phyloP scores from a whole-genome alignment of 2,329 filamentous ascomycete genomes.

The Ascosphaera apis region DNA sequence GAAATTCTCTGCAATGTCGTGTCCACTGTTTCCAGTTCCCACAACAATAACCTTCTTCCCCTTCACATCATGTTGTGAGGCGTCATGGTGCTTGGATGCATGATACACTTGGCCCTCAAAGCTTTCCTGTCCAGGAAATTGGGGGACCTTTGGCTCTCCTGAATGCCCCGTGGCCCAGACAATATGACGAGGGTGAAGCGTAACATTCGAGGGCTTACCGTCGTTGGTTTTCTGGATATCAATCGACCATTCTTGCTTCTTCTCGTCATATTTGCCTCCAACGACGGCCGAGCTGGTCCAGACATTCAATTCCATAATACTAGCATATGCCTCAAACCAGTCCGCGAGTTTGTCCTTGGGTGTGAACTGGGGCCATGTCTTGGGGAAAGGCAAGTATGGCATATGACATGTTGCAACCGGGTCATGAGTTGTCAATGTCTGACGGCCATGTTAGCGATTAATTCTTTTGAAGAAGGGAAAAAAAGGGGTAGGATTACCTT shows the following conservation, averaged over 20 bases:
- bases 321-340: constrained; percentile 27
- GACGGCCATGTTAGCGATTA: not conserved
- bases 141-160: constrained; percentile 19
- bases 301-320: constrained; percentile 27
- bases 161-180: constrained; percentile 26
- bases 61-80: constrained; percentile 12
- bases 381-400: constrained; percentile 18
- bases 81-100: constrained; percentile 20
- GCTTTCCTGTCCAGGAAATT: constrained; percentile 16
- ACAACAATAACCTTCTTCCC: constrained; percentile 26
- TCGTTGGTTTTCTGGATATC: constrained; percentile 10
- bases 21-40: constrained; percentile 26
- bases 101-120: constrained; percentile 25
- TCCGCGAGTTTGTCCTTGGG: constrained; percentile 25
- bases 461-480: not conserved
- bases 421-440: constrained; percentile 19
- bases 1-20: constrained; percentile 29
- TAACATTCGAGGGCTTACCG: constrained; percentile 7
- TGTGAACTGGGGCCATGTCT: constrained; percentile 21
- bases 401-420: constrained; percentile 19
- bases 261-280: constrained; percentile 18
- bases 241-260: constrained; percentile 18
- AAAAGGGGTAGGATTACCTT: constrained; percentile 9
- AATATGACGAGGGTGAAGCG: constrained; percentile 21
- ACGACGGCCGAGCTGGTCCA: constrained; percentile 20